Base-by-base conservation (phyloP, 2,329 filamentous ascomycete genomes). In the Leptographium flavum region DNA sequence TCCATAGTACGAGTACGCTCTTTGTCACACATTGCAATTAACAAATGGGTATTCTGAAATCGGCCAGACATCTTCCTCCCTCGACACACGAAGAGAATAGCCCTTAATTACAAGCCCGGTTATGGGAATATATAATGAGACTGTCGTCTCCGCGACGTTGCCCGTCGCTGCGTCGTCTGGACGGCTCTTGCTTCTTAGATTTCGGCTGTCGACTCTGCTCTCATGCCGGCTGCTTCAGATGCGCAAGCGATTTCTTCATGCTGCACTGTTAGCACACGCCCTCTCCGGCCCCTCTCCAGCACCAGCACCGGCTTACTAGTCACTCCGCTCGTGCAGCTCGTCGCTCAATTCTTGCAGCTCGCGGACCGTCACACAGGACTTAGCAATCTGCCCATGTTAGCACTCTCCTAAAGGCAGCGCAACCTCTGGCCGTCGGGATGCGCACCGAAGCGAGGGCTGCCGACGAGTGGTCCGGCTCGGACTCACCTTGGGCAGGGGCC, bases 361-460 rank as follows among this genome's bases (percentile, higher is more conserved):
- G 27, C 52, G 52, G 23, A 57, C 50, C 4, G 50, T 55, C 22
- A 54, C 51, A 4, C 55, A 52, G 13, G 55, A 54, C 46, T 57
- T 62, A 59, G 55, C 54, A 42, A 62, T 52, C 59, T 62, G 46
- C 37, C 45, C 21, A 8, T 46, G 28, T 43, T 27, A n/a, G 32
- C 21, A 14, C 13, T 10, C 25, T 15, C 23, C 8, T 17, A 3
- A 32, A 3, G 1, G 6, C 13, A 14, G 17, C 32, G 25, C 42
- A 37, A 25, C 30, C 27, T 25, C 19, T n/a, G 10, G 8, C 10
- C 9, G 21, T 36, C 21, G 23, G 42, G 21, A 33, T 57, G 67
- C 77, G 70, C 73, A 81, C 77, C 76, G 73, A 75, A 66, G 76
- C 76, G 64, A 81, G 68, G 63, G 76, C 77, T 59, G 70, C 67